Evolutionary conservation across 2,329 filamentous ascomycete species (phyloP).

Genomic region (Coniella lustricola): DNA sequence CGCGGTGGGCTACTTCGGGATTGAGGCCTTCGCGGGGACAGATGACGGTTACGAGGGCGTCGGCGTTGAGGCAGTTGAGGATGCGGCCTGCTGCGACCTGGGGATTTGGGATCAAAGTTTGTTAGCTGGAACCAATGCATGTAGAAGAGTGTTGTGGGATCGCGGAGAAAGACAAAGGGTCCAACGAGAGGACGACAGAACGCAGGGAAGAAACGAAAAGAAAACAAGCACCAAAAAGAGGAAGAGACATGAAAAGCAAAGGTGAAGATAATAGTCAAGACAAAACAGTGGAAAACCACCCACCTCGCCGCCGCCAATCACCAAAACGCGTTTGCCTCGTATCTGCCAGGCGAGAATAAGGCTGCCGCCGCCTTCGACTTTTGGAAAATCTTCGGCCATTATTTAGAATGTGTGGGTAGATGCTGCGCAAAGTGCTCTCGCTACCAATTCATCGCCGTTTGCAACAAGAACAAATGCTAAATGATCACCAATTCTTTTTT

Average conservation of each 20-base stretch:
- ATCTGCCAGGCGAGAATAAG: conserved; percentile 96
- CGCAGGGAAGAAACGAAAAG: too few relatives aligned
- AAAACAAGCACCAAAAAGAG: too few relatives aligned
- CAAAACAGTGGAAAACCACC: too few relatives aligned
- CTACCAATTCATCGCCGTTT: too few relatives aligned
- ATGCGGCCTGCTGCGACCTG: conserved; percentile 95
- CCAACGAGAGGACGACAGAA: too few relatives aligned
- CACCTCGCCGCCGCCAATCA: conserved; percentile 93
- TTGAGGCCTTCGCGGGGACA: conserved; percentile 75
- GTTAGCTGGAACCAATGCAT: not conserved
- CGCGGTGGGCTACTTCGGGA: conserved; percentile 77
- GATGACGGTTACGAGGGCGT: conserved; percentile 81
- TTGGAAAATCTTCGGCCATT: conserved; percentile 51
- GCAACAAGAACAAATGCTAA: too few relatives aligned
- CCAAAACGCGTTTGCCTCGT: conserved; percentile 78
- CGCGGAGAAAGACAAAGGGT: not conserved
- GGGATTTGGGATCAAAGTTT: conserved; percentile 9
- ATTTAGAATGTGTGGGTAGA: not conserved
- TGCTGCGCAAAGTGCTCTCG: too few relatives aligned
- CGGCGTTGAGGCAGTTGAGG: conserved; percentile 88
- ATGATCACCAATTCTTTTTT: too few relatives aligned
- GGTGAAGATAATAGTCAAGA: too few relatives aligned
- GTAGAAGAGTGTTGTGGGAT: not conserved
- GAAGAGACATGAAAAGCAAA: too few relatives aligned
- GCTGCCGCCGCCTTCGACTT: conserved; percentile 83